Percentiles rank a stretch among this genome's conserved stretches.
Conservation (phyloP, 2,329 filamentous ascomycete genomes). For the Fusarium compactum region DNA sequence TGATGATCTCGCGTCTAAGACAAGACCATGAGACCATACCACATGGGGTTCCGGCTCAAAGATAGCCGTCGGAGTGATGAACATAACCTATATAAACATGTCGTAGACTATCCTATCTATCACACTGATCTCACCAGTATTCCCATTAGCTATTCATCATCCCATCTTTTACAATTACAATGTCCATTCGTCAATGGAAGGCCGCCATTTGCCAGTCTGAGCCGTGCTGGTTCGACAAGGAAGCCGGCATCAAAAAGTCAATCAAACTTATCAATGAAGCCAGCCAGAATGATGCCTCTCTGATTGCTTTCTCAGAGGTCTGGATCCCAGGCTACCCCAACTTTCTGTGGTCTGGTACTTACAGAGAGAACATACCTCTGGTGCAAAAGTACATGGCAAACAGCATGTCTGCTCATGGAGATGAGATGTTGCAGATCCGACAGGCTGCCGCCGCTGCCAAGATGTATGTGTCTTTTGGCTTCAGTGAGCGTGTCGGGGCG, state of each 20-base stretch:
- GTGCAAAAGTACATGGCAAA: conserved; percentile 6
- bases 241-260: background rate
- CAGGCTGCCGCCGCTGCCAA: conserved; percentile 48
- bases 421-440: conserved; percentile 54
- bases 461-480: conserved; percentile 58
- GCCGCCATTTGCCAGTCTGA: background rate
- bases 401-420: conserved; percentile 49
- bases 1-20: background rate
- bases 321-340: background rate
- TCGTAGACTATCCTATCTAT: background rate
- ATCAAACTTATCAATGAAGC: background rate
- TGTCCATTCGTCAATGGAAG: conserved; percentile 6
- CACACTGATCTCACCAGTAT: background rate
- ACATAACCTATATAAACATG: background rate
- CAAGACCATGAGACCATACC: too few relatives aligned
- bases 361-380: background rate
- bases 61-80: too few relatives aligned
- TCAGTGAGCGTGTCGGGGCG: conserved; percentile 53
- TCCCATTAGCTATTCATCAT: background rate
- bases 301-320: background rate
- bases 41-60: background rate
- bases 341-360: background rate
- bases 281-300: background rate
- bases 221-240: background rate
- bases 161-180: background rate